Percentiles rank a stretch among this genome's conserved stretches.
These are phyloP conservation scores for Rhodotorula graminis DNA, from an alignment of 768 basidiomycete genomes.

Conservation along the genomic window DNA sequence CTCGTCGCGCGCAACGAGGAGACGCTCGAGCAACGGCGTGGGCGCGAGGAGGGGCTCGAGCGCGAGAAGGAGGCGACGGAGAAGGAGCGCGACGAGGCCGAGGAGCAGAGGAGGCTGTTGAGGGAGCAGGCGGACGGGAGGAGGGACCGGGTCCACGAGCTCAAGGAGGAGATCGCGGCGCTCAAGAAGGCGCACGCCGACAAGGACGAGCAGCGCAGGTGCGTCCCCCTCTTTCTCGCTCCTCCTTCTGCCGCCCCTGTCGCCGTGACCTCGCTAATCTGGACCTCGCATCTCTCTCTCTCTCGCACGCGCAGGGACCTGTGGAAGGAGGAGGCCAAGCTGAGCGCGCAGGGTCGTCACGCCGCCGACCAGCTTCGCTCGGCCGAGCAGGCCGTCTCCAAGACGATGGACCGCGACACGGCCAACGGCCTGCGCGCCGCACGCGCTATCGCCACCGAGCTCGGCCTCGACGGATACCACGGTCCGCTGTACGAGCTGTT, in stretches of 20 bases:
- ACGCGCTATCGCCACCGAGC: slow-evolving; percentile 70
- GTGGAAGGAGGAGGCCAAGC: slow-evolving; percentile 90
- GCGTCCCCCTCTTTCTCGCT: slow-evolving; percentile 41
- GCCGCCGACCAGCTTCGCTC: slow-evolving; percentile 74
- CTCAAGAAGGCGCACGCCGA: slow-evolving; percentile 67
- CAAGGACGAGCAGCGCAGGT: slow-evolving; percentile 72
- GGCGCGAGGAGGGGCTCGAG: slow-evolving; percentile 56
- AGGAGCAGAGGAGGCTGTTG: slow-evolving; percentile 53
- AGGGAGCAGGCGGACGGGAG: slow-evolving; percentile 57
- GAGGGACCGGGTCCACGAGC: slow-evolving; percentile 59
- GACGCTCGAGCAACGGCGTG: slow-evolving; percentile 56
- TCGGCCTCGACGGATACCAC: slow-evolving; percentile 75
- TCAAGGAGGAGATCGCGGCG: slow-evolving; percentile 52
- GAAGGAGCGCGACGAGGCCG: slow-evolving; percentile 52
- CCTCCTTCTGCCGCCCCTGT: too few species aligned
- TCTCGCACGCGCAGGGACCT: slow-evolving; percentile 54
- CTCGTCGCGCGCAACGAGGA: slow-evolving; percentile 67
- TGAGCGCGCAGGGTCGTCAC: slow-evolving; percentile 68
- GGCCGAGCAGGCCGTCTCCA: slow-evolving; percentile 70
- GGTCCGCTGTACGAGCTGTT: slow-evolving; percentile 92
- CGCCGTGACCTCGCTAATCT: too few species aligned
- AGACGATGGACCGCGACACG: slow-evolving; percentile 98
- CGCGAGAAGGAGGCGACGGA: slow-evolving; percentile 43
- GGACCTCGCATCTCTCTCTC: too few species aligned
- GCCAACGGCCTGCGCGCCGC: slow-evolving; percentile 81